Evolutionary conservation across 805 yeast genomes (phyloP), one percentile per base, ranked within the genome.

Genomic region (Candida taoyuanica): DNA sequence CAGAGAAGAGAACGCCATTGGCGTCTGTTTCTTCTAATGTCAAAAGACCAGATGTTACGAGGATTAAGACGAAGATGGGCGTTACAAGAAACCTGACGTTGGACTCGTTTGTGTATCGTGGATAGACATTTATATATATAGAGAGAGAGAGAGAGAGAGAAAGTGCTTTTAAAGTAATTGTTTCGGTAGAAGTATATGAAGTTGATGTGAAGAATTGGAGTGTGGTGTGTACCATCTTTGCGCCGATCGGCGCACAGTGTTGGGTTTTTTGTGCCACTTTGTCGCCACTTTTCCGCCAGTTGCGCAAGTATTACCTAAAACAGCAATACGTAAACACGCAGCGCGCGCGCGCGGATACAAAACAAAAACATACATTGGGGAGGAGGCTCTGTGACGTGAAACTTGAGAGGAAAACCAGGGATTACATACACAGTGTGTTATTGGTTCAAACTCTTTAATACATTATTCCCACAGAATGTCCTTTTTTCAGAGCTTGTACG

Each of bases 401-500:
- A n/a, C n/a, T n/a, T n/a, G n/a, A n/a, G n/a, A n/a, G n/a, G n/a
- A n/a, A 30, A 5, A 12, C 29, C 11, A 17, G n/a, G n/a, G n/a
- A n/a, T n/a, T n/a, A n/a, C n/a, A n/a, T n/a, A n/a, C n/a, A n/a
- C n/a, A n/a, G n/a, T n/a, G n/a, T n/a, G n/a, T n/a, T n/a, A n/a
- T n/a, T n/a, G n/a, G n/a, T n/a, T n/a, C n/a, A n/a, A n/a, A n/a
- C n/a, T 21, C 28, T 29, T 19, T n/a, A 14, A 21, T 29, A 18
- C 15, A 11, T 14, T 15, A 18, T 5, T n/a, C 5, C 23, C 13
- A 17, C 33, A 38, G 23, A 13, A 54, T 55, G 56, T 57, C 62
- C 6, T 55, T 59, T 27, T 56, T 59, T 36, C 63, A 59, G 33
- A 58, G 56, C 30, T 49, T 59, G 55, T 56, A 34, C 39, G 60